Base-by-base conservation (phyloP, 2,329 filamentous ascomycete species). In the Hymenoscyphus albidus region DNA sequence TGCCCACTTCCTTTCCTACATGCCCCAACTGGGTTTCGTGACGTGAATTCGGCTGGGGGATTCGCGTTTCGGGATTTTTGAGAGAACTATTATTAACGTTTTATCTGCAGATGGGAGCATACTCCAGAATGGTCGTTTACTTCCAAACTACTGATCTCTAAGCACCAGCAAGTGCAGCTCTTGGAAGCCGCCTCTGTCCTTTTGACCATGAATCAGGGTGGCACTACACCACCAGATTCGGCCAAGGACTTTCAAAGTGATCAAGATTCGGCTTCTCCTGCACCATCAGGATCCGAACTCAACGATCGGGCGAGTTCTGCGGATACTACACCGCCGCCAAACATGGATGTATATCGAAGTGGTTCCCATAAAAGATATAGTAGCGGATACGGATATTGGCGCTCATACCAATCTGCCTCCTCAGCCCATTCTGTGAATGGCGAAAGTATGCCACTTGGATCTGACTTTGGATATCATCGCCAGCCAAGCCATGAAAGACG, bases 81-180 rank as follows among this genome's bases (percentile, higher is more conserved):
- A 63, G 63, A 70, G 70, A 72, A 70, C 64, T 63, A 67, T 71
- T 73, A 70, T 74, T 76, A 73, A 76, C 74, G 40, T 72, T 71
- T 74, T 70, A 62, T 69, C 78, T 70, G 76, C 86, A 99, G 94
- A 85, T 99, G 95, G 95, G 95, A 99, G 82, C 95, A 99, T 80
- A 96, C 96, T 77, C 94, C 95, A 71, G 92, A 97, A 81, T 99
- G 95, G 95, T 91, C 93, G 61, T 89, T 90, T 77, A 99, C 95
- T 63, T 98, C 95, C 72, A 98, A 98, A 81, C 84, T 98, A 76
- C 88, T 98, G 76, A 98, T 99, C 73, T 98, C 94, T 73, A 99
- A 99, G 84, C 95, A 99, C 78, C 95, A 99, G 80, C 95, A 99
- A 81, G 95, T 99, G 62, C 95, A 99, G 78, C 85, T 99, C 66